Percentiles rank a stretch among this genome's conserved stretches.
phyloP scores from a whole-genome alignment of 2,329 filamentous ascomycete species.

The Tolypocladium ophioglossoides region DNA sequence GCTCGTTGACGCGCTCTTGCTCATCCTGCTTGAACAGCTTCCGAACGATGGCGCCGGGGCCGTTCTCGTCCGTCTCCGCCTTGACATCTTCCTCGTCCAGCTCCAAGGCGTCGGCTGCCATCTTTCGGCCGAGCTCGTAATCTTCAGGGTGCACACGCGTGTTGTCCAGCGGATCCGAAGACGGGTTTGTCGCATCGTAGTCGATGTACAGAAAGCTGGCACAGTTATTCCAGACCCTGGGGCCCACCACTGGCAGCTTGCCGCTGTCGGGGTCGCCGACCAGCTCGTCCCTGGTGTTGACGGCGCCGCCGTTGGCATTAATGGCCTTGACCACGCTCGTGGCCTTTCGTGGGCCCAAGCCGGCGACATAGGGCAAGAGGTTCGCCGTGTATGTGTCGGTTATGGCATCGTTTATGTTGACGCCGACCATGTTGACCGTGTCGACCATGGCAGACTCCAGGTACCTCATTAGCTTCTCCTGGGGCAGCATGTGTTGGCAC shows the following conservation, averaged over 20 bases:
- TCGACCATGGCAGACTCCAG: constrained; percentile 97
- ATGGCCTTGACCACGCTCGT: constrained; percentile 66
- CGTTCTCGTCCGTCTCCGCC: constrained; percentile 83
- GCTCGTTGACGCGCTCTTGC: constrained; percentile 89
- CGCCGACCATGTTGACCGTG: constrained; percentile 93
- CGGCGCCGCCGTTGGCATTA: constrained; percentile 78
- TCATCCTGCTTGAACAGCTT: constrained; percentile 92
- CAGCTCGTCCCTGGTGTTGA: constrained; percentile 76
- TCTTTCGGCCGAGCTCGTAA: constrained; percentile 95
- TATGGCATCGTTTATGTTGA: constrained; percentile 89
- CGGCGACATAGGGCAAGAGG: constrained; percentile 81
- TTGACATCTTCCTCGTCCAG: constrained; percentile 97
- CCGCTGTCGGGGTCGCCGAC: constrained; percentile 78
- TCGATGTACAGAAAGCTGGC: constrained; percentile 90
- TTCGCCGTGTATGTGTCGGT: constrained; percentile 73
- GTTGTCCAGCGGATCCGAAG: constrained; percentile 88
- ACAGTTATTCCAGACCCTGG: constrained; percentile 91
- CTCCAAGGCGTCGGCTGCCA: constrained; percentile 93
- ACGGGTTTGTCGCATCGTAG: constrained; percentile 70
- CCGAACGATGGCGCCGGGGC: constrained; percentile 79
- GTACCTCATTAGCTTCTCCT: constrained; percentile 76
- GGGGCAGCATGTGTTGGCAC: constrained; percentile 77
- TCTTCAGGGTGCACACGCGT: constrained; percentile 97
- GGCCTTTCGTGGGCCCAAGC: constrained; percentile 85
- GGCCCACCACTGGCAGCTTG: constrained; percentile 69